Percentiles rank a stretch among this genome's conserved stretches.
Evolutionary conservation across 1,139 yeast species (phyloP).

Genomic region (Groenewaldozyma auringiensis): DNA sequence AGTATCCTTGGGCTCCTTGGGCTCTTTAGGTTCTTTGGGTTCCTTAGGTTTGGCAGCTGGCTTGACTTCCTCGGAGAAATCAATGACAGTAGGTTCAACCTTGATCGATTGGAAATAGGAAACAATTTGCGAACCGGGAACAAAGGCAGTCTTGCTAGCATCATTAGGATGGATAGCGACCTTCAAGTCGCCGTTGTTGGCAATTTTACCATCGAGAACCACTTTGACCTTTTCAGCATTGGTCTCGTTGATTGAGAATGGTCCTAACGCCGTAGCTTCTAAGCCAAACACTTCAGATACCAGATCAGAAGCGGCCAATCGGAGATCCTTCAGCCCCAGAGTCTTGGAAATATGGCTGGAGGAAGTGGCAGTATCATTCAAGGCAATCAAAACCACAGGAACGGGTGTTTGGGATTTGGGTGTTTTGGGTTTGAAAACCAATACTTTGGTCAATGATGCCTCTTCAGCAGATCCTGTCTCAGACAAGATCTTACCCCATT

Average conservation of each 20-base stretch:
- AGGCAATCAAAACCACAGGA: slow-evolving; percentile 75
- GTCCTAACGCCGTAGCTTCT: slow-evolving; percentile 42
- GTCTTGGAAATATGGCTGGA: slow-evolving; percentile 54
- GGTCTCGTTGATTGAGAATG: slow-evolving; percentile 22
- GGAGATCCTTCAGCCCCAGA: slow-evolving; percentile 74
- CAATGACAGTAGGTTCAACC: slow-evolving; percentile 56
- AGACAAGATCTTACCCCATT: slow-evolving; percentile 23
- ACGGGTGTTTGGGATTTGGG: slow-evolving; percentile 76
- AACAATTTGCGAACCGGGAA: slow-evolving; percentile 42
- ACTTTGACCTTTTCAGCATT: slow-evolving; percentile 47
- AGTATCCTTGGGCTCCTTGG: slow-evolving; percentile 24
- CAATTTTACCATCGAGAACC: slow-evolving; percentile 53
- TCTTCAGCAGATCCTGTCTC: slow-evolving; percentile 11
- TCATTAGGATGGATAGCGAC: slow-evolving; percentile 54
- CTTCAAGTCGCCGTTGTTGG: slow-evolving; percentile 32
- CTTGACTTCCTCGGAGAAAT: slow-evolving; percentile 45
- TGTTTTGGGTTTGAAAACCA: slow-evolving; percentile 88
- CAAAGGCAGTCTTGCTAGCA: slow-evolving; percentile 48
- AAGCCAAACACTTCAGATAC: slow-evolving; percentile 58
- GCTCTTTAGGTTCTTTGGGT: slow-evolving; percentile 12
- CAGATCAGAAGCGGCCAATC: slow-evolving; percentile 78
- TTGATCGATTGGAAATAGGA: slow-evolving; percentile 51
- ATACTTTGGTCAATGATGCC: slow-evolving; percentile 47
- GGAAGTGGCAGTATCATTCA: slow-evolving; percentile 62
- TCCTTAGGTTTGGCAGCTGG: slow-evolving; percentile 31